phyloP scores from a whole-genome alignment of 345 rosid genomes.

The Brassica cretica region DNA sequence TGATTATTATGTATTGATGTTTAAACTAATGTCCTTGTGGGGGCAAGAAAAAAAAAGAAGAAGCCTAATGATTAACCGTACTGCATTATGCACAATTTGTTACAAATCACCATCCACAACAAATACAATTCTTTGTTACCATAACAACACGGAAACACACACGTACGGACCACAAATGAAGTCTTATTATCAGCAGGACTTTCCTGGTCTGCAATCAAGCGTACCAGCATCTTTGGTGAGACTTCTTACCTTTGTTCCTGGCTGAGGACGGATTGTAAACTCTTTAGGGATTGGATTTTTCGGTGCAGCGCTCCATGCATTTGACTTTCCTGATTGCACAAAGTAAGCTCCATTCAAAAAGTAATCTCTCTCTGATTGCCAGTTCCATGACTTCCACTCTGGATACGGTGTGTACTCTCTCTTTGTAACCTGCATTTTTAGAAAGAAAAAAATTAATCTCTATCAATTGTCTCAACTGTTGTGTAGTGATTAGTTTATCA shows the following conservation, averaged over 20 bases:
- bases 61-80: constrained; percentile 17
- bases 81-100: constrained; percentile 34
- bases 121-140: constrained; percentile 17
- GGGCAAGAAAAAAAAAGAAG: constrained; percentile 20
- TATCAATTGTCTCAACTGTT: constrained; percentile 13
- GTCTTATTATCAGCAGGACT: constrained; percentile 38
- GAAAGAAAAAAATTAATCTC: not conserved
- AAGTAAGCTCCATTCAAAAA: constrained; percentile 74
- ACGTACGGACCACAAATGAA: not conserved
- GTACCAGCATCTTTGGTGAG: constrained; percentile 58
- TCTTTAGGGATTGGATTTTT: constrained; percentile 39
- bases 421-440: constrained; percentile 52
- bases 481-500: constrained; percentile 2
- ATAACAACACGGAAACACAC: constrained; percentile 26
- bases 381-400: constrained; percentile 64
- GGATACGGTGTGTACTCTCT: constrained; percentile 47
- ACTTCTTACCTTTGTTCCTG: constrained; percentile 45
- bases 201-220: constrained; percentile 45
- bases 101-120: constrained; percentile 24
- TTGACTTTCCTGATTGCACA: constrained; percentile 55
- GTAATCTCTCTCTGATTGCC: constrained; percentile 71
- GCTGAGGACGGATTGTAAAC: constrained; percentile 41
- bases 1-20: constrained; percentile 28
- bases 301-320: constrained; percentile 7
- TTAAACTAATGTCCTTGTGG: constrained; percentile 5